These are phyloP conservation scores for Amborella trichopoda DNA, from an alignment of 164 flowering plant genomes.

Conservation along the genomic window DNA sequence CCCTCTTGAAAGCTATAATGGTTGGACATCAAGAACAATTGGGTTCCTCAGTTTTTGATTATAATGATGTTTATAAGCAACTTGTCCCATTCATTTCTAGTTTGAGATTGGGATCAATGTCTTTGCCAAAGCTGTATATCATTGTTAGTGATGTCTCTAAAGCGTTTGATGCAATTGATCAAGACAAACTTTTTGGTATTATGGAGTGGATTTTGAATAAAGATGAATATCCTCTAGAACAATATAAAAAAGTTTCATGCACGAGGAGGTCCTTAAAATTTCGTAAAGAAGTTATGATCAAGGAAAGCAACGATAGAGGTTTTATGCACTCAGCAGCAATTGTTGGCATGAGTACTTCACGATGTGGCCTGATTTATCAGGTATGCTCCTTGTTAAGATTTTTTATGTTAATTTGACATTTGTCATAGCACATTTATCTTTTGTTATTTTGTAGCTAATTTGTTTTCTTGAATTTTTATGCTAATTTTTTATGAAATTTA, in stretches of 20 bases:
- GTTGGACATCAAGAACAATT: slow-evolving; percentile 40
- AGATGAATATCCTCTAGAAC: slow-evolving; percentile 34
- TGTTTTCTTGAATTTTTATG: too few species aligned
- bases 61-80: slow-evolving; percentile 66
- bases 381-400: slow-evolving; percentile 18
- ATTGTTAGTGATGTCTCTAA: slow-evolving; percentile 73
- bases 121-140: slow-evolving; percentile 33
- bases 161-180: slow-evolving; percentile 84
- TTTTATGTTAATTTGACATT: not conserved
- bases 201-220: slow-evolving; percentile 40
- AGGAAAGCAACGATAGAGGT: slow-evolving; percentile 12
- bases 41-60: slow-evolving; percentile 80
- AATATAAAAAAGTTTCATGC: slow-evolving; percentile 29
- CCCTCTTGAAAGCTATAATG: slow-evolving; percentile 49
- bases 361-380: slow-evolving; percentile 45
- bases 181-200: slow-evolving; percentile 61
- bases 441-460: not conserved
- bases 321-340: slow-evolving; percentile 9
- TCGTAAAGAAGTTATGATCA: slow-evolving; percentile 13
- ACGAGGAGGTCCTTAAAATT: slow-evolving; percentile 34
- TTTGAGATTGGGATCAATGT: slow-evolving; percentile 24
- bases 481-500: too few species aligned
- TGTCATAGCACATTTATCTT: not conserved
- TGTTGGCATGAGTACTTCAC: slow-evolving; percentile 16
- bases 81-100: slow-evolving; percentile 38